Base-by-base conservation (phyloP, 129 eudicot genomes). In the Tagetes erecta region DNA sequence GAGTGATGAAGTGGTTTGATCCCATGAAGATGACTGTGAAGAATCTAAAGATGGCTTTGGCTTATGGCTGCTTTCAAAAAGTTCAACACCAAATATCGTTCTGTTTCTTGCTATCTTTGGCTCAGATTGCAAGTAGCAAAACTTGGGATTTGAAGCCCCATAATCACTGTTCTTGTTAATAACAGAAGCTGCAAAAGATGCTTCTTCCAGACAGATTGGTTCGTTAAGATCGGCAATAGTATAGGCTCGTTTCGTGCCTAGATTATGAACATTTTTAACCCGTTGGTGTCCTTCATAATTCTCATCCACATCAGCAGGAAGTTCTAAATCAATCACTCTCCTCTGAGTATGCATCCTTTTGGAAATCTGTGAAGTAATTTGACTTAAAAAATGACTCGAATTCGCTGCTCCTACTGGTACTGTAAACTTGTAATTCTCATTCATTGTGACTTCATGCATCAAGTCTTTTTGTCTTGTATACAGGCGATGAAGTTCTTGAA, bases 401-500 rank as follows among this genome's bases (percentile, higher is more conserved):
- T 68, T 83, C 31, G 80, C 44, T 59, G 63, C 74, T 36, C 76
- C 85, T 59, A 64, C 71, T 50, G 45, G 67, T 41, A 49, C 30
- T 33, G 67, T 47, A 68, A 34, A 8, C 11, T 75, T 80, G 62
- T 56, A 41, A 37, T 60, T 60, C 64, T 72, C 82, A 42, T 80
- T 82, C 70, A 73, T 78, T 71, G 68, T 68, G 35, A 81, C 2
- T 49, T 83, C 92, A 13, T 75, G 79, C 97, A 91, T 88, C 76
- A 91, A 76, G 64, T 88, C 92, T 56, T 82, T 80, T 45, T 91
- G 97, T 76, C 84, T 77, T 83, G 76, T 82, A 67, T 91, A 88
- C 56, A 91, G 78, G 3, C 95, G 95, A 76, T 91, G 97, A 70
- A 91, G 95, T 79, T 91, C 97, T 84, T 81, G 87, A 69, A 88